Base-by-base conservation (phyloP, 495 filamentous ascomycete species). In the Aspergillus taichungensis region DNA sequence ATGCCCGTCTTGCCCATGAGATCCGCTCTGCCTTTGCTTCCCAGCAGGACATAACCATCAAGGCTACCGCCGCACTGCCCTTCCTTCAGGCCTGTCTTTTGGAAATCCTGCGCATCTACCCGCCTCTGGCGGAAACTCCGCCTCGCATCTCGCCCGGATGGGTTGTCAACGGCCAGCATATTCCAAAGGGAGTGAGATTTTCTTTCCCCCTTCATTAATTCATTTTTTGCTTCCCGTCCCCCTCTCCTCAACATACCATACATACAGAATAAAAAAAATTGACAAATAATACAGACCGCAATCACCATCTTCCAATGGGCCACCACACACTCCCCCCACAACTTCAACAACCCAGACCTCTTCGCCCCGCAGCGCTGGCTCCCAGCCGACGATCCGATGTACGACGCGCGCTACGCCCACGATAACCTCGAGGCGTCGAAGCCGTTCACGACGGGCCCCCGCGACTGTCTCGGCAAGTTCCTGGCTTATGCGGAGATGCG, bases 401-500 rank as follows among this genome's bases (percentile, higher is more conserved):
- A 51, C 31, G 13, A 66, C 29, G 35, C 49, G 6, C 29, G 13
- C 27, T 56, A 43, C 29, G 42, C 27, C 6, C 24, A 32, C 9
- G 53, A 57, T 39, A 34, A 47, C 11, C 47, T 11, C 7, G 31
- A 42, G 5, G 47, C 34, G 11, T 31, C 35, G 4, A 42, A 54
- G 12, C 52, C 54, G 6, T 57, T 55, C 27, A 14, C 27, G 5
- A 12, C 40, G 27, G 54, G 54, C 3, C 52, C 52, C 10, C 37
- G 52, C 9, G 45, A 44, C 43, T 57, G 54, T 37, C 14, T 57
- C 32, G 54, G 54, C 6, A 45, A 42, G 14, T 40, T 18, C 18
- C 60, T 77, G 29, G 74, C 72, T 2, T 67, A 63, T 51, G 66
- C 62, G 5, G 71, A 75, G 48, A 67, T 75, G 63, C 53, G 68